Evolutionary conservation across 768 basidiomycete species (phyloP).

Genomic region (Lentinula raphanica): DNA sequence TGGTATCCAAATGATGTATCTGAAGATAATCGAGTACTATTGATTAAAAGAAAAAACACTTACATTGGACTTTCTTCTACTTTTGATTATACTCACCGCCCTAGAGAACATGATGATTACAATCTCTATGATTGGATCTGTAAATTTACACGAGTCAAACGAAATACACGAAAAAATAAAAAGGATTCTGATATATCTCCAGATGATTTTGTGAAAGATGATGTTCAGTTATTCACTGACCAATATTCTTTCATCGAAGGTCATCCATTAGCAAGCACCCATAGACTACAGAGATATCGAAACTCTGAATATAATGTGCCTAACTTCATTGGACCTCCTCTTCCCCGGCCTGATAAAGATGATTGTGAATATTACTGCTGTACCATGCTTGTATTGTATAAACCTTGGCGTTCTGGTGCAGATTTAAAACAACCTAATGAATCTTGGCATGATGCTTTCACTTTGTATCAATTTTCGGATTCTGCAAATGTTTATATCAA

Average conservation of each 20-base stretch:
- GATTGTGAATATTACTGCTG: conserved; percentile 27
- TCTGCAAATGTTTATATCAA: conserved; percentile 13
- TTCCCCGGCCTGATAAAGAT: conserved; percentile 26
- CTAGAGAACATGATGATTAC: not conserved
- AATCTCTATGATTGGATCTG: conserved; percentile 16
- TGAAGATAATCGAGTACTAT: conserved; percentile 5
- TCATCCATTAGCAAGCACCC: conserved; percentile 4
- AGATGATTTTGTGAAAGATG: not conserved
- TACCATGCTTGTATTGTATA: conserved; percentile 29
- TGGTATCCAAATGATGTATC: not conserved
- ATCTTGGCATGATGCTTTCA: conserved; percentile 21
- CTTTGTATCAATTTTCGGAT: conserved; percentile 5
- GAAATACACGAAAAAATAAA: not conserved
- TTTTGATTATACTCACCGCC: conserved; percentile 12
- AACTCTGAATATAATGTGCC: conserved; percentile 12
- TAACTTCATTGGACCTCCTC: conserved; percentile 23
- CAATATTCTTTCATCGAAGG: not conserved
- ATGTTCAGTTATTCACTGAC: too few species aligned
- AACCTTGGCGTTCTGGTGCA: conserved; percentile 24
- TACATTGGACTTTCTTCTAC: conserved; percentile 5
- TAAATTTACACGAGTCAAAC: conserved; percentile 4
- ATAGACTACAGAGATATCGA: not conserved
- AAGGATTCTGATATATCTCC: not conserved
- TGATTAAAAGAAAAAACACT: not conserved
- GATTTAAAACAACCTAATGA: conserved; percentile 18